Evolutionary conservation across 2,329 filamentous ascomycete species (phyloP), one percentile per base, ranked within the genome.

Genomic region (Dendrostoma leiphaemia): DNA sequence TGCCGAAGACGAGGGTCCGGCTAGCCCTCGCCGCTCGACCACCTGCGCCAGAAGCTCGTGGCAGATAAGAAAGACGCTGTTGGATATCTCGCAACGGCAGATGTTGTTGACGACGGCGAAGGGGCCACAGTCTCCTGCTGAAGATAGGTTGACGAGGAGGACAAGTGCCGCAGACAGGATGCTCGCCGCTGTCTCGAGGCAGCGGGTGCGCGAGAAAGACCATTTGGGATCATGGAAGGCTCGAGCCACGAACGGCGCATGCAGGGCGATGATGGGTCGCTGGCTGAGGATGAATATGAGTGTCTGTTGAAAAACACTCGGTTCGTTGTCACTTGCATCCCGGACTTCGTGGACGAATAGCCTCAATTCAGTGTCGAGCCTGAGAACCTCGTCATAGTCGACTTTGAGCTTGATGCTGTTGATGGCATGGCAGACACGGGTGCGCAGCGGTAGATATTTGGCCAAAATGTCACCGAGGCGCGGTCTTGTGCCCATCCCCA

Each of bases 11-110:
- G 31, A 19, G 7, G 44, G 17, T 10, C 23, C 29, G 5, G 19
- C 40, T 21, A 51, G 35, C 17, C 51, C 41, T 13, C 37, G 51
- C 29, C 41, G 51, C 51, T 54, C 45, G n/a, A 54, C 51, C 1
- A 35, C 45, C 23, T 48, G 45, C 12, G 45, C 35, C 7, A 54
- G 23, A 15, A 54, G 51, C 26, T 54, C 51, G 34, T 54, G 51
- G 24, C 51, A 48, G 17, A 54, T 54, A 12, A 54, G 45, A 29
- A 49, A 54, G 10, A 48, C 45, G 37, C 51, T 54, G 23, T 54
- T 54, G 6, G 51, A 54, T 3, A 54, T 34, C 29, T 54, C 51
- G 21, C 51, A 54, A 17, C 51, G 45, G n/a, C 51, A 54, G 12
- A 54, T 48, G 24, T 54, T 54, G 8, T 31, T 35, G 51, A 49